Base-by-base conservation (phyloP, 1,284 basidiomycete species). In the Salmacisia buchloeana region DNA sequence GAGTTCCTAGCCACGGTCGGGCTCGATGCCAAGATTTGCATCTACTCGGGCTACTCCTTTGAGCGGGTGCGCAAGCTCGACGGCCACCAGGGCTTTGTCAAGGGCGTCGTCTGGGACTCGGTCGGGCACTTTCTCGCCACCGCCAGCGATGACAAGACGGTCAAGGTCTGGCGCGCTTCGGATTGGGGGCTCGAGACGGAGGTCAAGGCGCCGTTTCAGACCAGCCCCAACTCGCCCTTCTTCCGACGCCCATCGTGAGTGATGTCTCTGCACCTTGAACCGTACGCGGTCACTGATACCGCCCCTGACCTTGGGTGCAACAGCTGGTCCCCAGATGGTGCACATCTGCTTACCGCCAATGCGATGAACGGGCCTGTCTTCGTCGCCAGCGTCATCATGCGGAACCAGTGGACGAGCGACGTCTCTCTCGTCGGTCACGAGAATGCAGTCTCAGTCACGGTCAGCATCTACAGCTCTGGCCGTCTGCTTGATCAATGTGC, bases 311-410 rank as follows among this genome's bases (percentile, higher is more conserved):
- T 54, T 29, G 46, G 18, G 23, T 1, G 2, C 29, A 18, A 31
- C 70, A 96, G 93, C 75, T 99, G 94, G 96, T 96, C 94, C 1
- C 94, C 94, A 2, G 96, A 98, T 80, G 96, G 96, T n/a, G 90
- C 92, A 6, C 91, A 96, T 76, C 90, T 99, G 67, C 92, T 94
- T 3, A 90, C 93, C 1, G 94, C 94, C 0, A 98, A 98, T 75
- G 93, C 94, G 2, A 97, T 94, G 71, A 97, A 96, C 79, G 93
- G 93, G 2, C 94, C 92, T 61, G 93, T 98, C 7, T 99, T 98
- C 80, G 94, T 97, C 57, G 93, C 94, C 2, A 92, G 92, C 12
- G 92, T 98, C 29, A 92, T 97, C 68, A 88, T 90, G 5, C 85
- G 94, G 34, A 87, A 88, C 57, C 84, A 86, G 5, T 80, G 79